phyloP scores from a whole-genome alignment of 2,329 filamentous ascomycete genomes.

The Ceratocystis alfenasii region DNA sequence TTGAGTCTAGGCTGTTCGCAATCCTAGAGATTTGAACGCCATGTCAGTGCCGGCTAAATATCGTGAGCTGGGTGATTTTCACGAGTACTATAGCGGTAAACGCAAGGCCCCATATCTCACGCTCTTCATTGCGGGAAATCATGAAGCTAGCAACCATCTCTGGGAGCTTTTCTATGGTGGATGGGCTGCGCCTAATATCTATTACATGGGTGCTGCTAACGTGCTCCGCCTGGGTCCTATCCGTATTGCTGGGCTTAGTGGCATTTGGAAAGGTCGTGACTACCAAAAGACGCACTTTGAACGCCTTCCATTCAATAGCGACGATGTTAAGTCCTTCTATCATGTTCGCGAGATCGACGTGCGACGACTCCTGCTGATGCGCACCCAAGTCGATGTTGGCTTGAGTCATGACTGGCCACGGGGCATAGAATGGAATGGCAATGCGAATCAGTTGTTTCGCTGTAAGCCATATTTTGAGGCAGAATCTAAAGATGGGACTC shows the following conservation, averaged over 20 bases:
- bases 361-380: constrained; percentile 74
- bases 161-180: constrained; percentile 93
- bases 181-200: constrained; percentile 94
- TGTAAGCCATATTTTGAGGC: constrained; percentile 62
- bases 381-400: constrained; percentile 81
- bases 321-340: constrained; percentile 72
- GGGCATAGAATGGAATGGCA: constrained; percentile 65
- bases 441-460: constrained; percentile 54
- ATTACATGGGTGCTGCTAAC: constrained; percentile 90
- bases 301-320: constrained; percentile 66
- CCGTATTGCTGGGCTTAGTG: constrained; percentile 78
- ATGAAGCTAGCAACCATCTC: constrained; percentile 82
- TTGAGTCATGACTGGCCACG: constrained; percentile 94
- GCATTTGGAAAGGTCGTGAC: constrained; percentile 88
- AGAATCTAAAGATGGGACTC: constrained; percentile 61
- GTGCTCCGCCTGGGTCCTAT: constrained; percentile 72
- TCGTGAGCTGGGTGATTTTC: constrained; percentile 79
- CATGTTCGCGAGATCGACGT: constrained; percentile 82
- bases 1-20: constrained; percentile 58
- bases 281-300: constrained; percentile 77
- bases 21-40: constrained; percentile 72
- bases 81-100: constrained; percentile 77
- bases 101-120: constrained; percentile 75
- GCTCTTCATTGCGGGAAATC: constrained; percentile 86
- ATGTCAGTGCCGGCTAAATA: constrained; percentile 88